Evolutionary conservation across 164 flowering plant species (phyloP).

Genomic region (Cinnamomum chago): DNA sequence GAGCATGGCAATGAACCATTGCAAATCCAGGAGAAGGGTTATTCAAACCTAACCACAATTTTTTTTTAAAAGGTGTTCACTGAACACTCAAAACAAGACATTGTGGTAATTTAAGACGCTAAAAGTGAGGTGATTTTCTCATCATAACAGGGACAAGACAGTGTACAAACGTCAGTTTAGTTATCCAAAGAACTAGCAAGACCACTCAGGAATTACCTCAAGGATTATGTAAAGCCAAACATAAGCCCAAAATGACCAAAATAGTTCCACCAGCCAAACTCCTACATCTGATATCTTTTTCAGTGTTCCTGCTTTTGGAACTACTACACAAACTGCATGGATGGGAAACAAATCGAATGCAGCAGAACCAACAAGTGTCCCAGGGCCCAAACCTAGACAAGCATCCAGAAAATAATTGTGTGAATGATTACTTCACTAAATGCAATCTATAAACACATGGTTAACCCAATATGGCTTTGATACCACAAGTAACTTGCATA

Average conservation of each 20-base stretch:
- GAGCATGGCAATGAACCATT: neutral
- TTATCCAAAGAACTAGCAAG: neutral
- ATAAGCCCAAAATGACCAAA: slow-evolving; percentile 99
- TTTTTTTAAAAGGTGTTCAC: too few relatives aligned
- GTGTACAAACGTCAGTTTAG: neutral
- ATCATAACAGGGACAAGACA: neutral
- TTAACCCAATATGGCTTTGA: neutral
- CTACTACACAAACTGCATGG: slow-evolving; percentile 95
- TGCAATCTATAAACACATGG: neutral
- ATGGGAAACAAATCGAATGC: slow-evolving; percentile 96
- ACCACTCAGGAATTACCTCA: slow-evolving; percentile 42
- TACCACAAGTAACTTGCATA: neutral
- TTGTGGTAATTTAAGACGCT: neutral
- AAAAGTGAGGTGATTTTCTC: neutral
- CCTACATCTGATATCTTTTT: slow-evolving; percentile 91
- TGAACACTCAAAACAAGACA: neutral
- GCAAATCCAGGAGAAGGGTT: neutral
- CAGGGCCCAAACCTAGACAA: slow-evolving; percentile 86
- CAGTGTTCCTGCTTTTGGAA: slow-evolving; percentile 79
- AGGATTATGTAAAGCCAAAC: slow-evolving; percentile 87
- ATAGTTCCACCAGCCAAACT: slow-evolving; percentile 91
- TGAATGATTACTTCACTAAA: too few relatives aligned
- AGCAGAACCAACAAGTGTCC: slow-evolving; percentile 96
- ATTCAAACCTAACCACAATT: neutral
- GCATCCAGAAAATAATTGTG: neutral